phyloP scores from a whole-genome alignment of 2,329 filamentous ascomycete species.

The Colletotrichum tropicale region DNA sequence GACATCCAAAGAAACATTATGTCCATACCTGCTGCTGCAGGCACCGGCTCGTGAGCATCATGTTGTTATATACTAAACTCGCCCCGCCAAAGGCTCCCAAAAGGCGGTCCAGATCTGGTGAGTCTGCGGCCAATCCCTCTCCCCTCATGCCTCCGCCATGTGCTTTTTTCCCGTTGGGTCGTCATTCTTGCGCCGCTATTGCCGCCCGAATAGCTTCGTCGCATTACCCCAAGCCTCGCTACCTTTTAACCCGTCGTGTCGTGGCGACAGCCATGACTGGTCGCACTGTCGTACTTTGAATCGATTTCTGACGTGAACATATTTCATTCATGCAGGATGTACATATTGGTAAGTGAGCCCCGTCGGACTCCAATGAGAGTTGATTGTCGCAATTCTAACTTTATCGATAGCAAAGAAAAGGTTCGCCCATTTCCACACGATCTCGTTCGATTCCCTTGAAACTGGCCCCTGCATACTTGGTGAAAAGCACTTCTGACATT shows the following conservation, averaged over 20 bases:
- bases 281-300: neutral
- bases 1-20: neutral
- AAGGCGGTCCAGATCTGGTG: slow-evolving; percentile 63
- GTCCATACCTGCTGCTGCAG: slow-evolving; percentile 15
- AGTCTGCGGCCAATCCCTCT: slow-evolving; percentile 30
- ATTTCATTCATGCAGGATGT: slow-evolving; percentile 44
- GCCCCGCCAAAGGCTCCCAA: slow-evolving; percentile 64
- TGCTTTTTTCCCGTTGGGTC: neutral
- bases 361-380: neutral
- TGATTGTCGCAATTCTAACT: neutral
- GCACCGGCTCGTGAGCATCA: slow-evolving; percentile 31
- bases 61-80: slow-evolving; percentile 64
- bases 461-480: neutral
- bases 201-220: slow-evolving; percentile 16
- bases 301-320: slow-evolving; percentile 27
- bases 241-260: neutral
- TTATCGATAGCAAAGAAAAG: slow-evolving; percentile 55
- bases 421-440: slow-evolving; percentile 34
- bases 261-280: neutral
- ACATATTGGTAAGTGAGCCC: slow-evolving; percentile 51
- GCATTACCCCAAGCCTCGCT: neutral
- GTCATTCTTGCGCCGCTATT: neutral
- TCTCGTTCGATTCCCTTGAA: neutral
- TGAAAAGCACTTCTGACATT: neutral
- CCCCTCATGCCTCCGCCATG: neutral